These are phyloP conservation scores for Jatropha curcas DNA, from an alignment of 345 rosid species.

Conservation along the genomic window DNA sequence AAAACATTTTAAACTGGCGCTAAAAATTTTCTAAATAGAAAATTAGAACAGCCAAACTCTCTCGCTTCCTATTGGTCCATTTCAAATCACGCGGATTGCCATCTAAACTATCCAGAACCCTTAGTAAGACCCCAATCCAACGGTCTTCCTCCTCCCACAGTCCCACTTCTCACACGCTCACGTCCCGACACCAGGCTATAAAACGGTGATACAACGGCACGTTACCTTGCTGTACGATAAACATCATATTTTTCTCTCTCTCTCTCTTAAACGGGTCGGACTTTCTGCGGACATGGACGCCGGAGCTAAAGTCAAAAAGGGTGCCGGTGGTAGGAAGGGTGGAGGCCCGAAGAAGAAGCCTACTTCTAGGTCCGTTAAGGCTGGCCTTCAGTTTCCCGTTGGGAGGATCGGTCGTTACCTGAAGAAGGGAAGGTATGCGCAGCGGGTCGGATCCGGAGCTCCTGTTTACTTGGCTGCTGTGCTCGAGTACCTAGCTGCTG, in stretches of 20 bases:
- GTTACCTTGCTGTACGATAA: background rate
- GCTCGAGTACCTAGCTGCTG: conserved; percentile 84
- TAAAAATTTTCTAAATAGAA: background rate
- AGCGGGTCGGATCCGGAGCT: conserved; percentile 74
- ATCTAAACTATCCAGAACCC: background rate
- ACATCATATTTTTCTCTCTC: background rate
- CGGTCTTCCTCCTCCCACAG: conserved; percentile 4
- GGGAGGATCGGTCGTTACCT: conserved; percentile 78
- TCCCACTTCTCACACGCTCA: background rate
- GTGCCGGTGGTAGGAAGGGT: conserved; percentile 65
- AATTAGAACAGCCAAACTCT: conserved; percentile 1
- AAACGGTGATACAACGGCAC: background rate
- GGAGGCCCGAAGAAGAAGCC: conserved; percentile 83
- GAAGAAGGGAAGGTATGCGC: conserved; percentile 70
- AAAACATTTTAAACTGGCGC: background rate
- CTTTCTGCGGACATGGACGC: conserved; percentile 42
- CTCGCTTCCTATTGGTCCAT: conserved; percentile 17
- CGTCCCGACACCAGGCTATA: background rate
- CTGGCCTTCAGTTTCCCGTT: conserved; percentile 80
- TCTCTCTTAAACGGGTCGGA: background rate
- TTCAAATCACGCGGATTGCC: conserved; percentile 19
- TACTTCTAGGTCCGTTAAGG: conserved; percentile 70
- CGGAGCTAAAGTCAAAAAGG: conserved; percentile 57
- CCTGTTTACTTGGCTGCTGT: conserved; percentile 83
- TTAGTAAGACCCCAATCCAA: conserved; percentile 10